Conservation (phyloP, 805 yeast genomes). For the Lipomyces sp. region DNA sequence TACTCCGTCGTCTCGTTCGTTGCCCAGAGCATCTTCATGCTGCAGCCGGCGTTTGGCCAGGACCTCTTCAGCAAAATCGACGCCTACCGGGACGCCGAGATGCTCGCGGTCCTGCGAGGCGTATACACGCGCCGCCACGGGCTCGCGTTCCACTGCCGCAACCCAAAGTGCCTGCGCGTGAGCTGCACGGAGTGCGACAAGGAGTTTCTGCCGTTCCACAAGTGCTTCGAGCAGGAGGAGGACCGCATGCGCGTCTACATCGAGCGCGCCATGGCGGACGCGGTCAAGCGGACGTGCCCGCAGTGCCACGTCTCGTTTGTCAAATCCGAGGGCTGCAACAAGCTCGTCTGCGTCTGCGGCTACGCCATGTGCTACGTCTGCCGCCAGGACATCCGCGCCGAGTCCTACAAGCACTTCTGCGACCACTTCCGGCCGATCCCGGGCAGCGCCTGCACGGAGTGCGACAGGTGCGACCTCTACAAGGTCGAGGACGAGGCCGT, state of each 20-base stretch:
- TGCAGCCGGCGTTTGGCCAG: slow-evolving; percentile 1
- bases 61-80: slow-evolving; percentile 8
- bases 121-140: slow-evolving; percentile 25
- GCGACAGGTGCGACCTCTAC: slow-evolving; percentile 29
- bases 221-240: slow-evolving; percentile 26
- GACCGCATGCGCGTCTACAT: slow-evolving; percentile 24
- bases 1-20: neutral
- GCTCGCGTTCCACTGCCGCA: slow-evolving; percentile 19
- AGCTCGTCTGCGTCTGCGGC: slow-evolving; percentile 29
- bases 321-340: slow-evolving; percentile 29
- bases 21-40: neutral
- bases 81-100: slow-evolving; percentile 3
- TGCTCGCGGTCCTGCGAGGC: slow-evolving; percentile 9
- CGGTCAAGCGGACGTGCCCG: slow-evolving; percentile 30
- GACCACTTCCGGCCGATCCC: slow-evolving; percentile 26
- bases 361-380: slow-evolving; percentile 29
- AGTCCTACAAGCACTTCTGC: slow-evolving; percentile 26
- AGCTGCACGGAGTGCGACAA: slow-evolving; percentile 26
- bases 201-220: slow-evolving; percentile 27
- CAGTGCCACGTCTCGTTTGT: slow-evolving; percentile 26
- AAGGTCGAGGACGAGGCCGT: slow-evolving; percentile 26
- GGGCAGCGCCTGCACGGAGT: slow-evolving; percentile 26
- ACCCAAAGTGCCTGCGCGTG: slow-evolving; percentile 20
- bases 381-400: slow-evolving; percentile 23
- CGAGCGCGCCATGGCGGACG: slow-evolving; percentile 29